Evolutionary conservation across 345 rosid genomes (phyloP), one percentile per base, ranked within the genome.

Genomic region (Moringa oleifera): DNA sequence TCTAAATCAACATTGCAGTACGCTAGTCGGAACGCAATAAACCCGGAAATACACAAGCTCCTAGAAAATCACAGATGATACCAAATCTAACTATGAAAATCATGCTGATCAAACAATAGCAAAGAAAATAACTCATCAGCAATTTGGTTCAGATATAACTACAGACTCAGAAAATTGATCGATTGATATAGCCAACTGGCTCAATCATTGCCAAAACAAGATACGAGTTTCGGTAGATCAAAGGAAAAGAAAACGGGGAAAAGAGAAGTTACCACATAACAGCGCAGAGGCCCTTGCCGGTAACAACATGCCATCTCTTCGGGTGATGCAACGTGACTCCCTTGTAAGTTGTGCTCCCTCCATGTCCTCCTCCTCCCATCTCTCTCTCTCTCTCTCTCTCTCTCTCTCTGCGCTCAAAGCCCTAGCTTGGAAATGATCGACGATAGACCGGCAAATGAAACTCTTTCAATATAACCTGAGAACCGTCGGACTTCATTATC

Each of bases 231-330:
- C 28, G 13, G 1, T 0, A 46, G 58, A 54, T 22, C 51, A 19
- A 25, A 70, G 37, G 11, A 25, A 21, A 16, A 3, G 7, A 54
- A 63, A n/a, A 6, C 19, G 18, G 22, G 51, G 31, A 20, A 36
- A 19, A 59, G 59, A 57, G 61, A 22, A 68, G 25, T 60, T 74
- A 88, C 96, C 97, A 91, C 96, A 86, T 91, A 69, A 88, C 75
- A 54, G 94, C 97, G 68, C 96, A 86, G 71, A 91, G 68, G 64
- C 92, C 98, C 66, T 91, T 91, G 49, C 98, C 96, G 59, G 96
- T 87, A 67, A 85, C 84, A 53, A 65, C 58, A 71, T 91, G 96
- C 95, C 96, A 91, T 64, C 92, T 76, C 86, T 89, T 91, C 0
- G 96, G 94, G 20, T 78, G 78, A 33, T 88, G 96, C 22, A 91